These are phyloP conservation scores for Sutorius australiensis DNA, from an alignment of 768 basidiomycete species.

Conservation along the genomic window DNA sequence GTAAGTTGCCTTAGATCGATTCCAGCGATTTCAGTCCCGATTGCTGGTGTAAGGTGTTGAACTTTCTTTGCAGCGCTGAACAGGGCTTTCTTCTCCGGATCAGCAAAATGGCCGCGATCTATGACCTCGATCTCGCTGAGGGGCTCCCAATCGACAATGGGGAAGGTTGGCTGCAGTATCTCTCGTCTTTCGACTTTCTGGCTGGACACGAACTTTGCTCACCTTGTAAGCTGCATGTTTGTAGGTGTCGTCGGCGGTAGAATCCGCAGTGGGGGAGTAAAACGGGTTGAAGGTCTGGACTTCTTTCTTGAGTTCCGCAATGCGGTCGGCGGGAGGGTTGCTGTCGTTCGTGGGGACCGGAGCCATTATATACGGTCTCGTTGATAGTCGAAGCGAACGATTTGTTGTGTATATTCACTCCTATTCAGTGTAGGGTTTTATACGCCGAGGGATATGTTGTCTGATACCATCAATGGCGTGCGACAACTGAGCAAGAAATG, in stretches of 20 bases:
- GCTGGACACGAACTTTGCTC: conserved; percentile 1
- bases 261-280: conserved; percentile 57
- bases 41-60: conserved; percentile 61
- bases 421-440: conserved; percentile 11
- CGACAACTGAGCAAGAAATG: conserved; percentile 13
- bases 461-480: not conserved
- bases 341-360: conserved; percentile 43
- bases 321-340: conserved; percentile 17
- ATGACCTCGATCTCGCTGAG: conserved; percentile 53
- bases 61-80: conserved; percentile 64
- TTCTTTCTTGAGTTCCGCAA: conserved; percentile 25
- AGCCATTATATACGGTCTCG: conserved; percentile 37
- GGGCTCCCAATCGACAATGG: conserved; percentile 61
- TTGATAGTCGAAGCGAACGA: not conserved
- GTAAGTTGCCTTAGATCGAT: conserved; percentile 70
- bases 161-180: conserved; percentile 54
- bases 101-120: conserved; percentile 67
- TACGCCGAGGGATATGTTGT: not conserved
- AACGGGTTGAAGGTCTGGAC: conserved; percentile 53
- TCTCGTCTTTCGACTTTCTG: not conserved
- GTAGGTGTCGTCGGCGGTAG: conserved; percentile 51
- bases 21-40: conserved; percentile 73
- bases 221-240: conserved; percentile 60
- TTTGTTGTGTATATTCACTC: too few species aligned
- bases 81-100: conserved; percentile 63